Base-by-base conservation (phyloP, 345 rosid genomes). In the Pistacia atlantica region DNA sequence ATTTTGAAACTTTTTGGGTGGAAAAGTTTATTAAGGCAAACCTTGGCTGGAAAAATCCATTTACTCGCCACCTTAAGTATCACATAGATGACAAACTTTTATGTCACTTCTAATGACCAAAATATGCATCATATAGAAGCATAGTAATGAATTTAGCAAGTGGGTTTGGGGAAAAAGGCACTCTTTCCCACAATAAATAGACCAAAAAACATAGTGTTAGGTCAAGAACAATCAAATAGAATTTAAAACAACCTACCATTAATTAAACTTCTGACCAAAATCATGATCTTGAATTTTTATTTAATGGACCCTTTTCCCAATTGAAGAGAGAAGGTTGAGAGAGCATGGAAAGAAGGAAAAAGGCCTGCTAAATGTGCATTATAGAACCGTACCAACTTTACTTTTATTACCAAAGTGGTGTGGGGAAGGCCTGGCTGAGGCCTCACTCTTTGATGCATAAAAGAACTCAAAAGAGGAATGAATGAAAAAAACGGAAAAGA, bases 311-410 rank as follows among this genome's bases (percentile, higher is more conserved):
- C 45, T 17, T 69, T 42, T 69, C 2, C 13, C 18, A 22, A 52
- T 69, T 18, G 60, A 45, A 10, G 9, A 20, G 35, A 12, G 33
- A 1, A 1, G 62, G 42, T 22, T 11, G 76, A 9, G 22, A 20
- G 49, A 62, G 35, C 68, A 31, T 31, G 42, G 11, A 73, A 17
- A 61, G 59, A 73, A 42, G 59, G 58, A 28, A 42, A 73, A 61
- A 73, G 35, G 46, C 22, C 49, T 20, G 11, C 33, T 12, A 12
- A 10, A 38, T 35, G 46, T 42, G 11, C n/a, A 71, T 54, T 18
- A 25, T 72, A 64, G 3, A 46, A 59, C 35, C 66, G 67, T 60
- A 42, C 66, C n/a, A 72, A 51, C 33, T 55, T 69, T 2, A 4
- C 18, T 60, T 72, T 20, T 5, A 5, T 0, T 31, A 6, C 2